Evolutionary conservation across 169 alveolate species (phyloP).

Genomic region (Eimeria falciformis): DNA sequence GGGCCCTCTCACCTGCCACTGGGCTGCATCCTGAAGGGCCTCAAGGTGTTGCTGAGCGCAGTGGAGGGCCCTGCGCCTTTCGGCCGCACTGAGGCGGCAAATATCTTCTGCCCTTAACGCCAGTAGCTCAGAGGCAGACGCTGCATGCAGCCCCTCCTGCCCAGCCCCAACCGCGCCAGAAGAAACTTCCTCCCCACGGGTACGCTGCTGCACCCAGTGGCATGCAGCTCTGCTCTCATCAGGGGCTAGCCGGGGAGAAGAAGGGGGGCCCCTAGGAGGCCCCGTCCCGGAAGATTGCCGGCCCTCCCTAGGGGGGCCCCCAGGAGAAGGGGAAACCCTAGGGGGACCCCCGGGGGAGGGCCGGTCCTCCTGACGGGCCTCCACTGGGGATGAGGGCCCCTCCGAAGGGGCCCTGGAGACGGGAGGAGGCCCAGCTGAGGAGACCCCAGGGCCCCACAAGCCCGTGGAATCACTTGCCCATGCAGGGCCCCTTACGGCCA

Average conservation of each 20-base stretch:
- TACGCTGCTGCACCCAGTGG: too few relatives aligned
- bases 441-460: conserved; percentile 56
- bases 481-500: conserved; percentile 46
- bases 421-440: conserved; percentile 56
- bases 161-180: too few relatives aligned
- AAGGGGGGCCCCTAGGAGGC: too few relatives aligned
- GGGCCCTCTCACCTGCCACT: conserved; percentile 72
- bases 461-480: conserved; percentile 71
- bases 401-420: conserved; percentile 22
- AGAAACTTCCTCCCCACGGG: too few relatives aligned
- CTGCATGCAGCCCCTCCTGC: too few relatives aligned
- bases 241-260: too few relatives aligned
- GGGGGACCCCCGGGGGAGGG: too few relatives aligned
- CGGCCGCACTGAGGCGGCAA: conserved; percentile 61
- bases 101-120: conserved; percentile 21
- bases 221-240: too few relatives aligned
- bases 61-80: conserved; percentile 62
- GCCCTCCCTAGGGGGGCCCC: too few relatives aligned
- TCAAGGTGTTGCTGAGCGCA: conserved; percentile 58
- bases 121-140: too few relatives aligned
- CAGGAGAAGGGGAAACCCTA: too few relatives aligned
- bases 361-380: too few relatives aligned
- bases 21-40: conserved; percentile 62
- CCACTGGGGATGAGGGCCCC: conserved; percentile 13
- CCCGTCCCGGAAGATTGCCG: conserved; percentile 39